Conservation (phyloP, 2,329 filamentous ascomycete genomes). For the Ophiostoma angusticollis region DNA sequence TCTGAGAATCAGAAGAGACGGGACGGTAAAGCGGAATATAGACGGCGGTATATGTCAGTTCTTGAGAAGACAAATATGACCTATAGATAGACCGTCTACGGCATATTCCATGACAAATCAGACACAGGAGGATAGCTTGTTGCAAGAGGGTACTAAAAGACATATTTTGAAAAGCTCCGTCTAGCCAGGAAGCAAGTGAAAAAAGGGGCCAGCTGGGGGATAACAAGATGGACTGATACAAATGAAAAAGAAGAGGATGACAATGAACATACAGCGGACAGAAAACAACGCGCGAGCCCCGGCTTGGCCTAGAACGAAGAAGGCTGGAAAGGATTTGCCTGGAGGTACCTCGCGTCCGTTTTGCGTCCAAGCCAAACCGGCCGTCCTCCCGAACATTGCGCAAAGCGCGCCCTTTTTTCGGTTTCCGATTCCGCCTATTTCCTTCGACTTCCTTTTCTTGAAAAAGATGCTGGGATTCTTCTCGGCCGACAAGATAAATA, state of each 20-base stretch:
- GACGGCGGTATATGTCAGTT: no score
- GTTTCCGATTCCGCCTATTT: slow-evolving; percentile 5
- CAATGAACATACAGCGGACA: slow-evolving; percentile 7
- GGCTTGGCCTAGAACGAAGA: no score
- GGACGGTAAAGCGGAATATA: no score
- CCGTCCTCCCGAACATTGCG: slow-evolving; percentile 3
- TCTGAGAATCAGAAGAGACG: no score
- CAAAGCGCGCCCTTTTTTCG: slow-evolving; percentile 3
- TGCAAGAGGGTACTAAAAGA: slow-evolving; percentile 29
- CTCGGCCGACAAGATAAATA: background rate
- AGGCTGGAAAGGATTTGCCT: no score
- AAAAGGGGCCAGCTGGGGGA: slow-evolving; percentile 24
- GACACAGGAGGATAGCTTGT: no score
- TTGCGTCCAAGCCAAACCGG: slow-evolving; percentile 4
- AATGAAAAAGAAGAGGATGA: slow-evolving; percentile 14
- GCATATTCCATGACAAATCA: no score
- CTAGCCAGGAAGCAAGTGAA: slow-evolving; percentile 21
- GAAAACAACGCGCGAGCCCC: no score
- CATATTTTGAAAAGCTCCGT: slow-evolving; percentile 23
- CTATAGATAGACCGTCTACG: no score
- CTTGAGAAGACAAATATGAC: no score
- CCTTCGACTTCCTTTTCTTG: slow-evolving; percentile 5
- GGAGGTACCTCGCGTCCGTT: no score
- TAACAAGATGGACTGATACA: slow-evolving; percentile 14
- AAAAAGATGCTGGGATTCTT: slow-evolving; percentile 2